Evolutionary conservation across 2,329 filamentous ascomycete genomes (phyloP).

Genomic region (Stenocarpella maydis): DNA sequence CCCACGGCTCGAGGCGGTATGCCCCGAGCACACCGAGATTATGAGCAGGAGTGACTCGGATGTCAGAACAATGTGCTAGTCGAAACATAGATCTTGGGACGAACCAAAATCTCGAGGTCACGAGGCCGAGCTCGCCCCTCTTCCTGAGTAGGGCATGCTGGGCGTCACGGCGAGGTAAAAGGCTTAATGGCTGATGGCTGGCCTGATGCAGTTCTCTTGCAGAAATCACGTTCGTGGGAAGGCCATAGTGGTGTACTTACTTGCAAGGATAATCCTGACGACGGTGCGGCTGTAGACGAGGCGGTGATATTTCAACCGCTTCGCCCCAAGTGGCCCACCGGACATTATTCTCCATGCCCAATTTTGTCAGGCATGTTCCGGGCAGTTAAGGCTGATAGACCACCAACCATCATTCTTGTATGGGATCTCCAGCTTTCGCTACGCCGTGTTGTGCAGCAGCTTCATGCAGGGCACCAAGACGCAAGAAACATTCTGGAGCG

Average conservation of each 20-base stretch:
- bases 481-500: slow-evolving; percentile 12
- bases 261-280: slow-evolving; percentile 13
- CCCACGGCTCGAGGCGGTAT: not conserved
- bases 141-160: not conserved
- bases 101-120: slow-evolving; percentile 11
- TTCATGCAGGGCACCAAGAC: not conserved
- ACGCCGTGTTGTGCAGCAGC: not conserved
- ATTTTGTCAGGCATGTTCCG: not conserved
- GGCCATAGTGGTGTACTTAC: not conserved
- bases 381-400: not conserved
- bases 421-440: not conserved
- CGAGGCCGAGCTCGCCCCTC: not conserved
- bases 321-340: not conserved
- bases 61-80: slow-evolving; percentile 8
- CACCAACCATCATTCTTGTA: not conserved
- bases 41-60: not conserved
- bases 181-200: not conserved
- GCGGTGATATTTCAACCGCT: not conserved
- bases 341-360: not conserved
- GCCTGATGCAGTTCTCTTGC: not conserved
- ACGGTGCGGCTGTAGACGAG: slow-evolving; percentile 2
- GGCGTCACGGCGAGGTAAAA: slow-evolving; percentile 1
- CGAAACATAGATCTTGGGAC: slow-evolving; percentile 17
- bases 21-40: not conserved
- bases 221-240: slow-evolving; percentile 9